A percentile compares a stretch with the other conserved stretches of the same genome.
These are phyloP conservation scores for Lolium rigidum DNA, from an alignment of 176 grass and related monocot genomes.

Conservation along the genomic window DNA sequence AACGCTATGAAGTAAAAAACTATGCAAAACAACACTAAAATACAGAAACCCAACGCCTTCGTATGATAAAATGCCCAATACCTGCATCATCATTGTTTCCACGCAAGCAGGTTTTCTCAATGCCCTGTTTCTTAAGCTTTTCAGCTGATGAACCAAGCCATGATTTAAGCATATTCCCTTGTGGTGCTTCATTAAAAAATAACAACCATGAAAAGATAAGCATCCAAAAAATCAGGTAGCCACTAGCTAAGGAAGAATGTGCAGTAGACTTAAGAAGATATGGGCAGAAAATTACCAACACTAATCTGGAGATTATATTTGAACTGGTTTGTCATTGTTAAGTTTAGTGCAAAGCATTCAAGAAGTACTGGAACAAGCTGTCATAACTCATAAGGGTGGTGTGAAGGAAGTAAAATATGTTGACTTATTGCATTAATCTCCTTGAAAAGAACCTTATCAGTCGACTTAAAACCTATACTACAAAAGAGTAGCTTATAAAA, in stretches of 20 bases:
- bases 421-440: constrained; percentile 17
- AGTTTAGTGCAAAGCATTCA: constrained; percentile 1
- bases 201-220: constrained; percentile 33
- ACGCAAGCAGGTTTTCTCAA: constrained; percentile 39
- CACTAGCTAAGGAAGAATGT: constrained; percentile 6
- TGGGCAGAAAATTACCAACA: not conserved
- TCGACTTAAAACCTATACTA: constrained; percentile 9
- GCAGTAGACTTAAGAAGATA: not conserved
- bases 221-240: constrained; percentile 17
- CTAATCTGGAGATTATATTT: constrained; percentile 9
- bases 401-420: constrained; percentile 18
- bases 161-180: constrained; percentile 68
- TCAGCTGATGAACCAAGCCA: constrained; percentile 68
- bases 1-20: constrained; percentile 8
- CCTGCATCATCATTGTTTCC: constrained; percentile 52
- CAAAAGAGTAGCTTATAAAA: not conserved
- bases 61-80: constrained; percentile 41
- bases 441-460: constrained; percentile 15
- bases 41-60: not conserved
- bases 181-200: constrained; percentile 50
- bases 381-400: constrained; percentile 24
- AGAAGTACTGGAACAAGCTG: not conserved
- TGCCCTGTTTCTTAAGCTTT: constrained; percentile 49
- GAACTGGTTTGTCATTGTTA: constrained; percentile 17
- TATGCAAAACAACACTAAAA: constrained; percentile 8